phyloP scores from a whole-genome alignment of 345 rosid species.

The Schrenkiella parvula region DNA sequence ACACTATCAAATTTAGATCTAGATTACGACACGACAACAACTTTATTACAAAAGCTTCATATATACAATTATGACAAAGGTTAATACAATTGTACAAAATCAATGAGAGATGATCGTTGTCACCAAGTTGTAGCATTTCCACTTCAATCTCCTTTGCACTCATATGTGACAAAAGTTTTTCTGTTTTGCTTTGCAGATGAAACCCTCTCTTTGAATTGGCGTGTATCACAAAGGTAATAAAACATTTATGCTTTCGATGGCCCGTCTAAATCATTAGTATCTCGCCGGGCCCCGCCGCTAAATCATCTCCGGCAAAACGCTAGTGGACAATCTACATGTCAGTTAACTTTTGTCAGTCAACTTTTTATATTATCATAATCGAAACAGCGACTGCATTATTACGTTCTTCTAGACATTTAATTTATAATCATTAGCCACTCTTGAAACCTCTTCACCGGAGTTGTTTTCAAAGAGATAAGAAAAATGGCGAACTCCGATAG shows the following conservation, averaged over 20 bases:
- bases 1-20: not conserved
- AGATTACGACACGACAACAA: not conserved
- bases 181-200: no score
- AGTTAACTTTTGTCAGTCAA: not conserved
- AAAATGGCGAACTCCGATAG: not conserved
- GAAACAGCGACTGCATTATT: not conserved
- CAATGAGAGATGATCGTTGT: no score
- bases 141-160: not conserved
- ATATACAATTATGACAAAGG: no score
- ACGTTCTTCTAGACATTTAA: not conserved
- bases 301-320: not conserved
- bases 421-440: no score
- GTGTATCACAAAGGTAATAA: no score
- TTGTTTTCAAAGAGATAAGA: not conserved
- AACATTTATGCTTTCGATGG: no score
- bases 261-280: no score
- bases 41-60: not conserved
- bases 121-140: not conserved
- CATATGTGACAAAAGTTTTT: not conserved
- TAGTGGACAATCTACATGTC: not conserved
- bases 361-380: not conserved
- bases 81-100: no score
- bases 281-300: no score
- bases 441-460: not conserved
- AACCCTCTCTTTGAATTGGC: no score